Evolutionary conservation across 108 stramenopile species (phyloP).

Genomic region (Nitzschia sp.): DNA sequence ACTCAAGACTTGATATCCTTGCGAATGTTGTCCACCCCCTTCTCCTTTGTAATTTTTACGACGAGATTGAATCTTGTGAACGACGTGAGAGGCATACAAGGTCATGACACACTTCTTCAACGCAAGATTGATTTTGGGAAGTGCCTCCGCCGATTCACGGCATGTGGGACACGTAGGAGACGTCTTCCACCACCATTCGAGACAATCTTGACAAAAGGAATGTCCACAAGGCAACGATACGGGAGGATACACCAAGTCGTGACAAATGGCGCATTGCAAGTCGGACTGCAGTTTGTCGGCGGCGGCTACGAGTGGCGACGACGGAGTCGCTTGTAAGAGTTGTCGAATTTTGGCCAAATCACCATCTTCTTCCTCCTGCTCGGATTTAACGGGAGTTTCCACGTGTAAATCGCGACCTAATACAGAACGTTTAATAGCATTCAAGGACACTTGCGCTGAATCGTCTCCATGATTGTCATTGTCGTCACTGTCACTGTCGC

Average conservation of each 20-base stretch:
- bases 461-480: neutral
- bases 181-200: constrained; percentile 61
- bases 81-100: constrained; percentile 45
- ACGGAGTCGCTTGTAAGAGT: neutral
- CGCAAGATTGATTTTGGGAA: constrained; percentile 41
- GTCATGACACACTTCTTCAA: constrained; percentile 51
- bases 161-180: constrained; percentile 53
- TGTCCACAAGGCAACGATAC: constrained; percentile 67
- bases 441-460: constrained; percentile 24
- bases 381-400: neutral
- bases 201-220: constrained; percentile 68
- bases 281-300: constrained; percentile 39
- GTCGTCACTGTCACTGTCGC: neutral
- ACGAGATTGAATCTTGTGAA: constrained; percentile 35
- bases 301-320: neutral
- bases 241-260: constrained; percentile 60
- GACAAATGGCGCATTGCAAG: constrained; percentile 64
- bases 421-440: constrained; percentile 38
- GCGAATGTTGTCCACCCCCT: constrained; percentile 42
- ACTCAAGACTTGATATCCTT: constrained; percentile 48
- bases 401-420: constrained; percentile 28
- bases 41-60: constrained; percentile 36
- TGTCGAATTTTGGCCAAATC: neutral
- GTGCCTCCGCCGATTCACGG: constrained; percentile 20
- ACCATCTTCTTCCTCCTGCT: neutral